phyloP scores from a whole-genome alignment of 768 basidiomycete species.

The Suillus americanus region DNA sequence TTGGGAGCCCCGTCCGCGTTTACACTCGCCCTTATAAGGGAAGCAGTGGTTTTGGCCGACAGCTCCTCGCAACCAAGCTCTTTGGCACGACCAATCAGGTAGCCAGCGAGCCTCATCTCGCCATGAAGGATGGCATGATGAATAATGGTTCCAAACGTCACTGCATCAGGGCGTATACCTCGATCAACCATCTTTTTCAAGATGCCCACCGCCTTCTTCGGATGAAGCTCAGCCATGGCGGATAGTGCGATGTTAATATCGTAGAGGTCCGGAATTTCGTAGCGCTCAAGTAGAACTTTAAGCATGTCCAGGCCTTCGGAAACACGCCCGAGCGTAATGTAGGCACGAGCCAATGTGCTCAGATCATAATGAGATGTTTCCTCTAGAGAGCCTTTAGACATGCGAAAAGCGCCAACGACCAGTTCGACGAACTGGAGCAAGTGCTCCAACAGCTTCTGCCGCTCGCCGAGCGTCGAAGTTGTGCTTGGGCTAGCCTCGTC shows the following conservation, averaged over 20 bases:
- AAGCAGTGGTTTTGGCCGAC: slow-evolving; percentile 48
- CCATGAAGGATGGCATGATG: slow-evolving; percentile 51
- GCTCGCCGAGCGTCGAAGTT: slow-evolving; percentile 8
- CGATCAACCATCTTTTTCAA: slow-evolving; percentile 49
- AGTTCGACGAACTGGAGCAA: slow-evolving; percentile 40
- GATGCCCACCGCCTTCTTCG: slow-evolving; percentile 44
- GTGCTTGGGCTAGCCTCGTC: slow-evolving; percentile 21
- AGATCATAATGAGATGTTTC: slow-evolving; percentile 49
- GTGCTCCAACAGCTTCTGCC: slow-evolving; percentile 12
- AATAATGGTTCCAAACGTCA: slow-evolving; percentile 62
- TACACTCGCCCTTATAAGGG: slow-evolving; percentile 46
- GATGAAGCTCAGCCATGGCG: slow-evolving; percentile 49
- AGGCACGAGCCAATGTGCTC: slow-evolving; percentile 62
- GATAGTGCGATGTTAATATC: slow-evolving; percentile 67
- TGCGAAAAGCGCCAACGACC: slow-evolving; percentile 45
- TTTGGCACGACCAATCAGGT: slow-evolving; percentile 42
- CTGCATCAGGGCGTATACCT: slow-evolving; percentile 51
- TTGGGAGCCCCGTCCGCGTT: slow-evolving; percentile 23
- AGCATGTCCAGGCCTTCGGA: slow-evolving; percentile 48
- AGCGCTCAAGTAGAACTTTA: slow-evolving; percentile 43
- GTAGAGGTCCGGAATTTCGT: slow-evolving; percentile 56
- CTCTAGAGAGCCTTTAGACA: slow-evolving; percentile 45
- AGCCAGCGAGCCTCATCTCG: slow-evolving; percentile 42
- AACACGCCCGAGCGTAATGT: slow-evolving; percentile 54
- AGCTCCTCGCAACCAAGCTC: slow-evolving; percentile 35